Base-by-base conservation (phyloP, 2,329 filamentous ascomycete genomes). In the Monilinia laxa region DNA sequence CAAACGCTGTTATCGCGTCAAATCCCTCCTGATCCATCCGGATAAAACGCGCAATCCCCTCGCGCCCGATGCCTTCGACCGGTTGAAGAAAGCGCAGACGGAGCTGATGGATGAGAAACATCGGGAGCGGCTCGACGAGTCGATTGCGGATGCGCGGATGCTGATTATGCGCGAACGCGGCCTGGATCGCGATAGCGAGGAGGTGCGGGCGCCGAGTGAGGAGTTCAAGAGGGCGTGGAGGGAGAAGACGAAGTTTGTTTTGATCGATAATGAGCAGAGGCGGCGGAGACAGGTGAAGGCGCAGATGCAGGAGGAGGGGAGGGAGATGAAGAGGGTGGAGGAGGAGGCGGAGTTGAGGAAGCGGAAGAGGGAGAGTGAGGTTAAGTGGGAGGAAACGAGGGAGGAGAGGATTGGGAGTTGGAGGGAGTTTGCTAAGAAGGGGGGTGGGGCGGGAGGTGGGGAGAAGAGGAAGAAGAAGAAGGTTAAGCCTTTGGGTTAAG, bases 21-120 rank as follows among this genome's bases (percentile, higher is more conserved):
- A 97, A 80, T 99, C 95, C n/a, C 89, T 99, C 67, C 88, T 99
- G 59, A 98, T 99, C 81, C 95, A 99, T 82, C 95, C 95, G 9
- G 95, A 99, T 82, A 99, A 99, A 79, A 97, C 95, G 66, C 88
- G 88, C 75, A 98, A 99, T 76, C 90, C 92, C 0, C 86, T 84
- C 59, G 95, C 95, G 0, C 94, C 95, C 4, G 95, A 98, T 75
- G 95, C 95, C 71, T 99, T 99, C 77, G 95, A 99, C 80, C 89
- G 94, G 12, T 85, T 99, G 38, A 97, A 97, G 76, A 97, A 98
- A 80, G 95, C 95, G 0, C 93, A 98, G 76, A 90, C 88, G 2
- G 87, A 92, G 73, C 86, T 99, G 5, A 90, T 96, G 82, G 95
- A 99, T 78, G 94, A 98, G 81, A 97, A 97, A 80, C 86, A 92